Evolutionary conservation across 2,329 filamentous ascomycete species (phyloP).

Genomic region (Blastomyces gilchristii): DNA sequence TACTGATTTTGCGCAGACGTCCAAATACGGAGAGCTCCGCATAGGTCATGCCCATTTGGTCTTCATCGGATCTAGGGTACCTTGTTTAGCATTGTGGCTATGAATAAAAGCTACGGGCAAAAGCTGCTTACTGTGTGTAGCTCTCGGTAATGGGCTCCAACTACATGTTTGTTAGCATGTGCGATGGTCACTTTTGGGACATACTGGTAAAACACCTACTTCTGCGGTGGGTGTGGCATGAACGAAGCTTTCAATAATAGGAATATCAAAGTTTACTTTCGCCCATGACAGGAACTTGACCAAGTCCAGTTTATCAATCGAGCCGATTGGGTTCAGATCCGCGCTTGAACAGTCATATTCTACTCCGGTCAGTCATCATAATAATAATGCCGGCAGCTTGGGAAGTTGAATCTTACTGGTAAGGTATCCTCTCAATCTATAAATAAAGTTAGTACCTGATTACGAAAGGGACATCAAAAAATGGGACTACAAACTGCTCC

Average conservation of each 20-base stretch:
- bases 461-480: neutral
- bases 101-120: neutral
- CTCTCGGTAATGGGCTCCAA: constrained; percentile 53
- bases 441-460: neutral
- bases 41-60: constrained; percentile 41
- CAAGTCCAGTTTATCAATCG: constrained; percentile 54
- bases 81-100: neutral
- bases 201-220: neutral
- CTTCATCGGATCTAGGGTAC: constrained; percentile 38
- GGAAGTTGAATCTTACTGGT: neutral
- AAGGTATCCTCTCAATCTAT: constrained; percentile 8
- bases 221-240: constrained; percentile 49
- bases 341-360: constrained; percentile 51
- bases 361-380: constrained; percentile 44
- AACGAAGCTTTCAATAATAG: constrained; percentile 46
- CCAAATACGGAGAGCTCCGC: constrained; percentile 44
- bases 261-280: constrained; percentile 48
- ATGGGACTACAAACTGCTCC: neutral
- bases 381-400: neutral
- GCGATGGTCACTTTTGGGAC: neutral
- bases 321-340: constrained; percentile 47
- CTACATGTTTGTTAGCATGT: constrained; percentile 21
- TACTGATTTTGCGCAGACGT: constrained; percentile 42
- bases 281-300: constrained; percentile 59
- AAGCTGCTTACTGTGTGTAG: constrained; percentile 39